These are phyloP conservation scores for Nicotiana attenuata DNA, from an alignment of 257 asterid genomes.

Conservation along the genomic window DNA sequence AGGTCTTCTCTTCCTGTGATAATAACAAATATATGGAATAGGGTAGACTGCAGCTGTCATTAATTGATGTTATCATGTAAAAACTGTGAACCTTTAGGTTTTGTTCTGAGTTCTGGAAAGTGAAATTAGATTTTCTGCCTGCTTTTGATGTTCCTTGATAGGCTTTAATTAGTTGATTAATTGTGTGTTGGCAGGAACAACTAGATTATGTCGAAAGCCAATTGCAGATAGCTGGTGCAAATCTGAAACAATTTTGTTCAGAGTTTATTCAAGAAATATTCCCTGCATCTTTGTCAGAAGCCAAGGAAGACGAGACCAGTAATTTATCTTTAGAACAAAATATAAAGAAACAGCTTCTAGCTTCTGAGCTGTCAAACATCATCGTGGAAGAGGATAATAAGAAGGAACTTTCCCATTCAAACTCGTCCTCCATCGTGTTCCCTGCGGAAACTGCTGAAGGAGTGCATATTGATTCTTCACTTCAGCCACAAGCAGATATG, in stretches of 20 bases:
- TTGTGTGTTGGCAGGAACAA: constrained; percentile 17
- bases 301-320: constrained; percentile 1
- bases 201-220: constrained; percentile 20
- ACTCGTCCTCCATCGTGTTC: not conserved
- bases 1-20: not conserved
- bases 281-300: constrained; percentile 3
- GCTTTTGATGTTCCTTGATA: not conserved
- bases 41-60: not conserved
- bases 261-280: constrained; percentile 21
- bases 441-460: not conserved
- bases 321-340: not conserved
- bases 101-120: not conserved
- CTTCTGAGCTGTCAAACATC: not conserved
- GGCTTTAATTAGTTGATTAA: not conserved
- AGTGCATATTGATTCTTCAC: not conserved
- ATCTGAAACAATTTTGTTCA: constrained; percentile 22
- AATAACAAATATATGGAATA: not conserved
- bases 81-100: not conserved
- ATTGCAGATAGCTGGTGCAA: constrained; percentile 16
- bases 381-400: not conserved
- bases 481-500: not conserved
- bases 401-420: constrained; percentile 1
- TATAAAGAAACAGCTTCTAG: not conserved
- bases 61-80: not conserved
- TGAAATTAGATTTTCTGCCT: not conserved